Conservation (phyloP, 2,329 filamentous ascomycete species). For the Metarhizium robertsii region DNA sequence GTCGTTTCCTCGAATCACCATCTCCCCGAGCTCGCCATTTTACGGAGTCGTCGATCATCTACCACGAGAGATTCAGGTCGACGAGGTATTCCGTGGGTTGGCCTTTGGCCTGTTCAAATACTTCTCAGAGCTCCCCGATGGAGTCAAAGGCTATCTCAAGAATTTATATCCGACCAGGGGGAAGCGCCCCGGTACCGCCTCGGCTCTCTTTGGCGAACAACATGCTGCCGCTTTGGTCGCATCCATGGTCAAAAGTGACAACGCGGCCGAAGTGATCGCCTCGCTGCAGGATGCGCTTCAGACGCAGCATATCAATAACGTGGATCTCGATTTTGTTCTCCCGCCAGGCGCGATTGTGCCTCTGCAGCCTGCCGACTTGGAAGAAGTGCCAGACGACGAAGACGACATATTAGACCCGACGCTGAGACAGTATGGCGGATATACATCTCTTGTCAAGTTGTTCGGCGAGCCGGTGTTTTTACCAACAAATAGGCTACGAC, state of each 20-base stretch:
- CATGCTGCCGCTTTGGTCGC: constrained; percentile 88
- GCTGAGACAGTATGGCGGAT: constrained; percentile 63
- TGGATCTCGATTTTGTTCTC: constrained; percentile 81
- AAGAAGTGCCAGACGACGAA: constrained; percentile 51
- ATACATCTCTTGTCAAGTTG: constrained; percentile 65
- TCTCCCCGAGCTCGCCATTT: constrained; percentile 85
- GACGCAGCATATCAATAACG: constrained; percentile 72
- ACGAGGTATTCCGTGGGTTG: constrained; percentile 82
- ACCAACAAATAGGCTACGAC: constrained; percentile 73
- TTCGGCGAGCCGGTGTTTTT: constrained; percentile 81
- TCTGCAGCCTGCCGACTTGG: constrained; percentile 47
- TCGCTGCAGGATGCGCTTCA: constrained; percentile 68
- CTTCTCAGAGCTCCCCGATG: constrained; percentile 75
- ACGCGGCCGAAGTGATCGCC: constrained; percentile 60
- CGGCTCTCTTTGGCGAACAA: constrained; percentile 74
- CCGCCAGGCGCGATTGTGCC: constrained; percentile 69
- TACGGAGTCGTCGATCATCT: constrained; percentile 86
- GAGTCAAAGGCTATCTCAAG: constrained; percentile 63
- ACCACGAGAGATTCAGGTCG: constrained; percentile 88
- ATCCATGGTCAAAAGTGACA: constrained; percentile 74
- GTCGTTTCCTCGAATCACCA: constrained; percentile 82
- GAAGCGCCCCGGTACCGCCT: constrained; percentile 52
- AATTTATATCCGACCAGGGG: constrained; percentile 45
- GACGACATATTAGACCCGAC: constrained; percentile 58
- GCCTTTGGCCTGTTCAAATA: constrained; percentile 93